Conservation (phyloP, 768 basidiomycete genomes). For the Psilocybe azurescens region DNA sequence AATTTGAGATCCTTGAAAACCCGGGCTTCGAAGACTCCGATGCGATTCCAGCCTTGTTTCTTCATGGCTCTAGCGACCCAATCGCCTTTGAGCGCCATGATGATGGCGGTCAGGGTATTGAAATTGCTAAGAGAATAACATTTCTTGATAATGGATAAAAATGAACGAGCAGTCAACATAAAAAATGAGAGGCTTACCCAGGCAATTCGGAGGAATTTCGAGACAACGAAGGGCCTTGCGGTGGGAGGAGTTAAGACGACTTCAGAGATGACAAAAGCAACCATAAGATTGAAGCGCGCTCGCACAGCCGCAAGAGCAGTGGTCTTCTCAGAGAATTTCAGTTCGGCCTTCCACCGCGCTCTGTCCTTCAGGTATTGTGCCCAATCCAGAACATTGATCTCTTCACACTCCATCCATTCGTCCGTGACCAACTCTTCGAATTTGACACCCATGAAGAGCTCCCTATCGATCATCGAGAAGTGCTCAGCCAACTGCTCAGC, state of each 20-base stretch:
- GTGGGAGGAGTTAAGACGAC: slow-evolving; percentile 73
- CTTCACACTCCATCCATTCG: slow-evolving; percentile 68
- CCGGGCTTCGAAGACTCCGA: slow-evolving; percentile 73
- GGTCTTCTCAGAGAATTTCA: slow-evolving; percentile 61
- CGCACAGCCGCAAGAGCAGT: slow-evolving; percentile 76
- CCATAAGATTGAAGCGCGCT: slow-evolving; percentile 84
- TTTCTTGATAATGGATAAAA: slow-evolving; percentile 58
- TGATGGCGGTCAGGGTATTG: slow-evolving; percentile 78
- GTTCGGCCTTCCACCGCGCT: slow-evolving; percentile 68
- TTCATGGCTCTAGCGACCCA: slow-evolving; percentile 73
- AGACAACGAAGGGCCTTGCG: slow-evolving; percentile 68
- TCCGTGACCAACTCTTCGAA: slow-evolving; percentile 88
- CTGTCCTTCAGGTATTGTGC: slow-evolving; percentile 79
- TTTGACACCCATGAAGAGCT: slow-evolving; percentile 82
- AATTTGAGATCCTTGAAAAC: slow-evolving; percentile 74
- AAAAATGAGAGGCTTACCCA: slow-evolving; percentile 57
- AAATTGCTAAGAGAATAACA: slow-evolving; percentile 80
- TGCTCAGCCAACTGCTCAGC: slow-evolving; percentile 74
- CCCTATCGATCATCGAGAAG: slow-evolving; percentile 88
- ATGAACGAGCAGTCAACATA: neutral
- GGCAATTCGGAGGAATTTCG: slow-evolving; percentile 86
- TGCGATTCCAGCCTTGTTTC: slow-evolving; percentile 62
- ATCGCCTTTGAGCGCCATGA: slow-evolving; percentile 74
- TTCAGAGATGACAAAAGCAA: slow-evolving; percentile 82
- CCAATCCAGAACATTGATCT: slow-evolving; percentile 83